Base-by-base conservation (phyloP, 257 asterid species). In the Cruciata laevipes region DNA sequence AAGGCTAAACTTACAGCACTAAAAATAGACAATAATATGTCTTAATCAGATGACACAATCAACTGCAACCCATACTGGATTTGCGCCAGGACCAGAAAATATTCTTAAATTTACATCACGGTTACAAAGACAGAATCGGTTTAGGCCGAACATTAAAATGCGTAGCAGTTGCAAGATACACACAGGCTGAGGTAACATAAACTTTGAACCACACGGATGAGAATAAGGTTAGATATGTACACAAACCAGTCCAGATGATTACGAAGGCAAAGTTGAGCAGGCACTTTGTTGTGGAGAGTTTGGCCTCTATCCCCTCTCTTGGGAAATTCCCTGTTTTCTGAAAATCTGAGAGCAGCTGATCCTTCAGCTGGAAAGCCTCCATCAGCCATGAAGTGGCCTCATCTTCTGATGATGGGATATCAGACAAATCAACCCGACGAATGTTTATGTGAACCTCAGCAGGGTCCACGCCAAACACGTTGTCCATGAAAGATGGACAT, bases 361-460 rank as follows among this genome's bases (percentile, higher is more conserved):
- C 98, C 82, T 91, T 91, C 66, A 66, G 79, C 61, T 52, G 72
- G 83, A 91, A 91, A 61, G 89, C 81, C 23, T 79, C 78, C 83
- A 82, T 79, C 82, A 91, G 78, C 98, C 98, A 91, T 3, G 83
- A 79, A 31, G 83, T 73, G 61, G 80, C 72, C 73, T 82, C 73
- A 18, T 73, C 75, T 71, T 89, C 95, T 13, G 91, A 80, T 60
- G 70, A 58, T 52, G 96, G 98, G 44, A 91, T 75, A 58, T 85
- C 87, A 1, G 20, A 40, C 2, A 84, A 59, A 69, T 87, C 33
- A 63, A 91, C 58, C 25, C 96, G 87, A 4, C 81, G 82, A 47
- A 89, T 51, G 33, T 89, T 91, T 71, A 89, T 84, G 77, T 91
- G 98, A 69, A 91, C 95, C 80, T 91, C 98, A 0, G 96, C 80